Conservation (phyloP, 805 yeast species). For the Nakazawaea sp. region DNA sequence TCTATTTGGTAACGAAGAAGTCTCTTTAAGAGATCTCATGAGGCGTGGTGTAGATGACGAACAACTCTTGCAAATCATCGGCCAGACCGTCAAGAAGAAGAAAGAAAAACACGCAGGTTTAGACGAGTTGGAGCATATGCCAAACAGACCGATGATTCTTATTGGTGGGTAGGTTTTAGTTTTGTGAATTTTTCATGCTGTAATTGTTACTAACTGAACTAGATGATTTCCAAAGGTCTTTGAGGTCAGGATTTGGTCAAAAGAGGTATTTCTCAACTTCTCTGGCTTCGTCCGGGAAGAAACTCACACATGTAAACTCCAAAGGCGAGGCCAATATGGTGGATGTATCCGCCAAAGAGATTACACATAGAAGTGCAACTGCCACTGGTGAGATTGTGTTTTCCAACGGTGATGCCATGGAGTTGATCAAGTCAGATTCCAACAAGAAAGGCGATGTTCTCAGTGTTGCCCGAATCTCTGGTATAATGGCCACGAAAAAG, state of each 20-base stretch:
- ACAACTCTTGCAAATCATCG: constrained; percentile 32
- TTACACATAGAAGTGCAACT: constrained; percentile 34
- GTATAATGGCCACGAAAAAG: constrained; percentile 44
- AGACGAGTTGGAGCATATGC: constrained; percentile 35
- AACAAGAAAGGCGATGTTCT: constrained; percentile 49
- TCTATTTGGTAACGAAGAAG: constrained; percentile 45
- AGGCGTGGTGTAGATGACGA: constrained; percentile 28
- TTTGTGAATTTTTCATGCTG: not conserved
- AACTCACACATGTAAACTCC: constrained; percentile 10
- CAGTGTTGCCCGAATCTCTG: constrained; percentile 40
- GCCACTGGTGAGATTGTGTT: constrained; percentile 37
- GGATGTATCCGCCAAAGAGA: constrained; percentile 31
- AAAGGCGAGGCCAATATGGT: constrained; percentile 35
- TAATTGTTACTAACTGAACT: constrained; percentile 5
- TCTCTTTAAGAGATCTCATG: constrained; percentile 36
- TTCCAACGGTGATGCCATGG: constrained; percentile 23
- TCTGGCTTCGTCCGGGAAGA: too few species aligned
- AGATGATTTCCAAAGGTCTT: constrained; percentile 2
- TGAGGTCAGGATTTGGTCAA: not conserved
- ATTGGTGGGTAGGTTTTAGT: constrained; percentile 39
- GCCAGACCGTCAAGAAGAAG: constrained; percentile 37
- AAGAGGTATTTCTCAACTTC: too few species aligned
- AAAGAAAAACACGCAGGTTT: constrained; percentile 47
- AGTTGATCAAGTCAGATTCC: constrained; percentile 25
- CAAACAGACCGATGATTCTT: constrained; percentile 50